Conservation (phyloP, 139 green algal genomes). For the Trebouxia sp. region DNA sequence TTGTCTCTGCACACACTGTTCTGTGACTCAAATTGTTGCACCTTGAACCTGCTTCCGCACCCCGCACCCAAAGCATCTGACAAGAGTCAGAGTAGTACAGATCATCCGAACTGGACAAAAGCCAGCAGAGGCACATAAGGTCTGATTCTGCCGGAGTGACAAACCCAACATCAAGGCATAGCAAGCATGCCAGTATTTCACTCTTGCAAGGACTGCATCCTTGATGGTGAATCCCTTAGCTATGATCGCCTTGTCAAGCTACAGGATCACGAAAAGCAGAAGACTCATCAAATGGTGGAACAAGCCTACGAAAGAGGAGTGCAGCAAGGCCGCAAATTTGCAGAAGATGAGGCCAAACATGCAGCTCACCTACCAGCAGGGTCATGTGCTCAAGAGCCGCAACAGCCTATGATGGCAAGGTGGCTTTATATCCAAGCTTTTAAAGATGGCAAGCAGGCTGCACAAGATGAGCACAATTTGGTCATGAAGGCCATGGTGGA, state of each 20-base stretch:
- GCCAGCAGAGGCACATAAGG: slow-evolving; percentile 23
- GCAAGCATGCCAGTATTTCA: slow-evolving; percentile 22
- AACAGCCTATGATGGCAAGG: neutral
- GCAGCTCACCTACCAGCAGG: no score
- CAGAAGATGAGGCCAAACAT: no score
- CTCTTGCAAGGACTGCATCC: slow-evolving; percentile 9
- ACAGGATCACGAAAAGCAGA: slow-evolving; percentile 7
- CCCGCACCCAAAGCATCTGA: neutral
- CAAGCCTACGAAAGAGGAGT: slow-evolving; percentile 12
- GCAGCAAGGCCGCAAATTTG: no score
- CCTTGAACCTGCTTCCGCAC: neutral
- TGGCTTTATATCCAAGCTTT: slow-evolving; percentile 17
- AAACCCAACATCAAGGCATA: slow-evolving; percentile 21
- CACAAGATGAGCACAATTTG: no score
- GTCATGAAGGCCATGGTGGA: no score
- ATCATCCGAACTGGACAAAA: slow-evolving; percentile 17
- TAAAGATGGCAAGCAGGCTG: no score
- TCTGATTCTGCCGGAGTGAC: slow-evolving; percentile 24
- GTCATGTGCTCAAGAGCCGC: slow-evolving; percentile 8
- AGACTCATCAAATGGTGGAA: slow-evolving; percentile 16
- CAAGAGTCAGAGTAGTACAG: neutral
- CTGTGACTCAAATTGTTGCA: slow-evolving; percentile 1
- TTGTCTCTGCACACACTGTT: slow-evolving; percentile 18
- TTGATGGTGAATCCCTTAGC: slow-evolving; percentile 4
- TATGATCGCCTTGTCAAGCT: slow-evolving; percentile 5